Evolutionary conservation across 108 stramenopile species (phyloP), one percentile per base, ranked within the genome.

Genomic region (Fragilariopsis cylindrus): DNA sequence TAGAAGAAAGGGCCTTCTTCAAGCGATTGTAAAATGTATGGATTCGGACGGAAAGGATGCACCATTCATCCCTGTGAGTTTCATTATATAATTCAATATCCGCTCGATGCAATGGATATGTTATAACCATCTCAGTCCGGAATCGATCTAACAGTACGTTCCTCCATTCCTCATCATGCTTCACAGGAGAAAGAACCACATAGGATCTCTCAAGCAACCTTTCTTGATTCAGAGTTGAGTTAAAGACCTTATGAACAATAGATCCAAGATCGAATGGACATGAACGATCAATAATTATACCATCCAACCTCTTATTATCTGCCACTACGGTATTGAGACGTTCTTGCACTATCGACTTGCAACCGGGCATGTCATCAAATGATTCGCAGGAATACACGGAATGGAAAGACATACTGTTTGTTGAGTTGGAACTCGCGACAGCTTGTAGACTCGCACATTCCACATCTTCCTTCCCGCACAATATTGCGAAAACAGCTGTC

Each of bases 211-310:
- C 48, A 9, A 48, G n/a, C 11, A 68, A 8, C 9, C 40, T 68
- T 1, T 8, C 19, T 50, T 68, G 49, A 21, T 49, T 50, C 48
- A 68, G 4, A 3, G 48, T 68, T 5, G 42, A 11, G 16, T 68
- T 63, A 15, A 68, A 68, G 67, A 68, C 48, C 19, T 50, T 68
- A 48, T 68, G 67, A 19, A 68, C 4, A 18, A 68, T 48, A 39
- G 18, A n/a, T 19, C 67, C 48, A 39, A 52, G 48, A 4, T 68
- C 49, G n/a, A 68, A 9, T 13, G 67, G 8, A 13, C 39, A 15
- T 18, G 67, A 68, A 9, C 49, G 18, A 44, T 68, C 67, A 3
- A 68, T 11, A 52, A 68, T 19, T 13, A 68, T 18, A 40, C 67
- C 67, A 13, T 68, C 67, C 3, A 68, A 19, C 44, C 21, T 48